These are phyloP conservation scores for Arthrobotrys sinensis DNA, from an alignment of 2,329 filamentous ascomycete species.

Conservation along the genomic window DNA sequence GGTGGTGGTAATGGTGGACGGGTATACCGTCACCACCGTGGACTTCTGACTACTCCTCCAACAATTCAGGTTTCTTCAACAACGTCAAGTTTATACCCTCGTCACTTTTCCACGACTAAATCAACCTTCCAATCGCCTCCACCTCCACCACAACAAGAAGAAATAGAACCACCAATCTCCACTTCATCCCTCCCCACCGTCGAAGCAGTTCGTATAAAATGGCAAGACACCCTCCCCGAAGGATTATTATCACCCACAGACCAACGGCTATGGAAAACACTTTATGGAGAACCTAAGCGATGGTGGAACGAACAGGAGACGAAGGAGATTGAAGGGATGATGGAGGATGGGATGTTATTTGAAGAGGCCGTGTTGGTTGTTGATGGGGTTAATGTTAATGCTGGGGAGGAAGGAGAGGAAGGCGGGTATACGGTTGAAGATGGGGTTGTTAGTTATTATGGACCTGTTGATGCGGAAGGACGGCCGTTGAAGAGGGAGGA, in stretches of 20 bases:
- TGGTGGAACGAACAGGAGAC: conserved; percentile 44
- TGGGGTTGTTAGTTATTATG: conserved; percentile 47
- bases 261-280: conserved; percentile 45
- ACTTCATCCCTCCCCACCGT: conserved; percentile 19
- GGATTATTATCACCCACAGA: conserved; percentile 19
- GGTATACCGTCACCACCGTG: not conserved
- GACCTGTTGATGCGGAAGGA: conserved; percentile 49
- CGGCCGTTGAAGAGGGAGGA: conserved; percentile 22
- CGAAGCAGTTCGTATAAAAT: conserved; percentile 41
- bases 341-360: conserved; percentile 39
- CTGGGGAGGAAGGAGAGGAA: conserved; percentile 7
- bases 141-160: not conserved
- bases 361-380: conserved; percentile 49
- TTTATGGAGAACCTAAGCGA: conserved; percentile 49
- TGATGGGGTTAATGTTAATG: conserved; percentile 31
- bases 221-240: conserved; percentile 43
- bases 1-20: not conserved
- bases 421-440: conserved; percentile 41
- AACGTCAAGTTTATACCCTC: not conserved
- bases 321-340: conserved; percentile 34
- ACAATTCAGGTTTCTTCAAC: conserved; percentile 11
- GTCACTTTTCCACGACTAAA: not conserved
- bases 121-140: not conserved
- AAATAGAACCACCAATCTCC: conserved; percentile 10
- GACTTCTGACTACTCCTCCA: not conserved